Percentiles rank a stretch among this genome's conserved stretches.
These are phyloP conservation scores for Petunia axillaris DNA, from an alignment of 257 asterid species.

Conservation along the genomic window DNA sequence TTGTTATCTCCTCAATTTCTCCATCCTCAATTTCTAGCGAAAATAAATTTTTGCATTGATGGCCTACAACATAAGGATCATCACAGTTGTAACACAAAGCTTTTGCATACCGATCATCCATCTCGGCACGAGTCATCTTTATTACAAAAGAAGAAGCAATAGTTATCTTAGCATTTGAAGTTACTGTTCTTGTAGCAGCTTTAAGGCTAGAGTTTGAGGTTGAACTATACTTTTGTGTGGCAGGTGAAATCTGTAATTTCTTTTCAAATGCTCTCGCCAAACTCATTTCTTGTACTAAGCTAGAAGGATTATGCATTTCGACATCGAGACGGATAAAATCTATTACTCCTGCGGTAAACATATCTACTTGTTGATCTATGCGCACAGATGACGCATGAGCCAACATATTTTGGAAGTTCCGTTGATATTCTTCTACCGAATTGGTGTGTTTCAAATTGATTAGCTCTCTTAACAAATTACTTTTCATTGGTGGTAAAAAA, in stretches of 20 bases:
- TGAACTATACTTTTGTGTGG: background rate
- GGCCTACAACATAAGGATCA: background rate
- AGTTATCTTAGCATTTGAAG: background rate
- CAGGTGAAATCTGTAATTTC: background rate
- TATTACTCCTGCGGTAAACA: background rate
- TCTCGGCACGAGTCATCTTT: background rate
- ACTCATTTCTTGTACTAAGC: background rate
- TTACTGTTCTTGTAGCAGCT: background rate
- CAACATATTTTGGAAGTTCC: background rate
- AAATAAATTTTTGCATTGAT: background rate
- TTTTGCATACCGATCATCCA: background rate
- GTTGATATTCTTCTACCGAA: background rate
- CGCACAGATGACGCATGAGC: background rate
- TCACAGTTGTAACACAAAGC: background rate
- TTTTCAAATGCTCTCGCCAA: background rate
- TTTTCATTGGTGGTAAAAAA: background rate
- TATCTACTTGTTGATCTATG: background rate
- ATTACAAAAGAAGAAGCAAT: background rate
- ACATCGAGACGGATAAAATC: background rate
- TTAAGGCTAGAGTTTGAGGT: background rate
- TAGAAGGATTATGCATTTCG: no score
- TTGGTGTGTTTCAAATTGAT: background rate
- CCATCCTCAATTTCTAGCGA: background rate
- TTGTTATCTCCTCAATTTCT: no score
- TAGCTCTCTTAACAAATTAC: background rate